These are phyloP conservation scores for Dichotomocladium elegans DNA, from an alignment of 371 early-diverging fungal genomes.

Conservation along the genomic window DNA sequence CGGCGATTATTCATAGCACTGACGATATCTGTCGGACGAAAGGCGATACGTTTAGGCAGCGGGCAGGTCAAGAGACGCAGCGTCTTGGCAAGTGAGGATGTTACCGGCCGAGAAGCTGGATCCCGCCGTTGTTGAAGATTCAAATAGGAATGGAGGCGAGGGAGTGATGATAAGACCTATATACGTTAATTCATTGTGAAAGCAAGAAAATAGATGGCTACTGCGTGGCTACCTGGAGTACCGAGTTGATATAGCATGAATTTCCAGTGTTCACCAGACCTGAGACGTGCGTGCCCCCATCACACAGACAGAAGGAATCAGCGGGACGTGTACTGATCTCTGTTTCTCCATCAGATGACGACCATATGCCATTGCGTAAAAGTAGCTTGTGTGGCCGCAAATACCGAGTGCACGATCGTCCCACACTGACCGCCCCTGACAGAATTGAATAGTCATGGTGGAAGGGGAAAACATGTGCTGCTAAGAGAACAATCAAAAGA, in stretches of 20 bases:
- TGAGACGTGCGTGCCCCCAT: slow-evolving; percentile 12
- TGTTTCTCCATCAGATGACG: background rate
- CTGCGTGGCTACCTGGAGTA: slow-evolving; percentile 89
- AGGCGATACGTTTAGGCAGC: slow-evolving; percentile 14
- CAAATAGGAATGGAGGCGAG: slow-evolving; percentile 29
- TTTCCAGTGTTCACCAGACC: slow-evolving; percentile 92
- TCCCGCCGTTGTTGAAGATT: slow-evolving; percentile 9
- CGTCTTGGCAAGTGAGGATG: slow-evolving; percentile 30
- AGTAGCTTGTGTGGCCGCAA: background rate
- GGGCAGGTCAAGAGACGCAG: slow-evolving; percentile 27
- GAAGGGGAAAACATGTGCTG: slow-evolving; percentile 8
- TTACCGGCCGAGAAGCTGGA: slow-evolving; percentile 15
- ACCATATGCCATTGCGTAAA: background rate
- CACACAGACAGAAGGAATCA: slow-evolving; percentile 3
- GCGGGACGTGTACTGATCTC: background rate
- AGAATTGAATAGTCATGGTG: slow-evolving; percentile 10
- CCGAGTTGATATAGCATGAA: slow-evolving; percentile 91
- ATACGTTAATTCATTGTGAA: background rate
- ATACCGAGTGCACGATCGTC: background rate
- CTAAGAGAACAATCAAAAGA: slow-evolving; percentile 9
- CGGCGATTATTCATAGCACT: slow-evolving; percentile 22
- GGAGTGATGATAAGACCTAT: slow-evolving; percentile 50
- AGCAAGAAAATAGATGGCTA: no score
- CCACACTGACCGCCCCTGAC: background rate
- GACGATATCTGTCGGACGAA: slow-evolving; percentile 31